Conservation (phyloP, 352 stramenopile genomes). For the Globisporangium spiculum region DNA sequence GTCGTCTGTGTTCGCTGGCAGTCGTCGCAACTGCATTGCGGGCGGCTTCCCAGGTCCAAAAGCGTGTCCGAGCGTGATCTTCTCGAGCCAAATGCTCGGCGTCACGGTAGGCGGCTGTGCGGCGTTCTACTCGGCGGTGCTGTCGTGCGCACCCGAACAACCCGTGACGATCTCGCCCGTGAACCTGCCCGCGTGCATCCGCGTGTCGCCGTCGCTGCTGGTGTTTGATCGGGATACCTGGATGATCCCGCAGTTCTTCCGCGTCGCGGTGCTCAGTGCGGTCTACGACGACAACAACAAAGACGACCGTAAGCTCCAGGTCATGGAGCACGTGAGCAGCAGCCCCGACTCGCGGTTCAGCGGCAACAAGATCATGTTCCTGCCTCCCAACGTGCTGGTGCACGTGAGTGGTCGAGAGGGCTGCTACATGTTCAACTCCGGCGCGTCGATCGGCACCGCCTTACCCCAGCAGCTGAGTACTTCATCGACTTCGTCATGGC, state of each 20-base stretch:
- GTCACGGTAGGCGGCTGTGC: slow-evolving; percentile 42
- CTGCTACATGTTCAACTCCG: slow-evolving; percentile 35
- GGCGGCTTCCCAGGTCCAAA: slow-evolving; percentile 13
- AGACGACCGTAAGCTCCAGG: slow-evolving; percentile 27
- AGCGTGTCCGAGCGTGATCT: slow-evolving; percentile 34
- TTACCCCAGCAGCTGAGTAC: background rate
- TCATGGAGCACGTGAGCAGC: slow-evolving; percentile 48
- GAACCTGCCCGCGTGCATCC: slow-evolving; percentile 47
- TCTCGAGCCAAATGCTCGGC: slow-evolving; percentile 29
- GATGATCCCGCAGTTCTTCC: slow-evolving; percentile 45
- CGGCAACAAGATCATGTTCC: slow-evolving; percentile 32
- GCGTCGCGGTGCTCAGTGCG: slow-evolving; percentile 34
- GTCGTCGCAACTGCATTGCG: slow-evolving; percentile 17
- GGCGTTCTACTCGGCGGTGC: slow-evolving; percentile 52
- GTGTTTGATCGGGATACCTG: slow-evolving; percentile 51
- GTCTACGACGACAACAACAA: slow-evolving; percentile 23
- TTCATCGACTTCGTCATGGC: slow-evolving; percentile 6
- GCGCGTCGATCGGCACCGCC: slow-evolving; percentile 1
- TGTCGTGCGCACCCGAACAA: slow-evolving; percentile 41
- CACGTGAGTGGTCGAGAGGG: slow-evolving; percentile 49
- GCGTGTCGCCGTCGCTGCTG: slow-evolving; percentile 43
- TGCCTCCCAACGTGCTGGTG: slow-evolving; percentile 36
- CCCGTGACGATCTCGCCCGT: slow-evolving; percentile 43
- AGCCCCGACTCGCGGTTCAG: slow-evolving; percentile 50
- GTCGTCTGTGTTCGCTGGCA: background rate